Evolutionary conservation across 176 grass and related monocot genomes (phyloP).

Genomic region (Tuctoria greenei): DNA sequence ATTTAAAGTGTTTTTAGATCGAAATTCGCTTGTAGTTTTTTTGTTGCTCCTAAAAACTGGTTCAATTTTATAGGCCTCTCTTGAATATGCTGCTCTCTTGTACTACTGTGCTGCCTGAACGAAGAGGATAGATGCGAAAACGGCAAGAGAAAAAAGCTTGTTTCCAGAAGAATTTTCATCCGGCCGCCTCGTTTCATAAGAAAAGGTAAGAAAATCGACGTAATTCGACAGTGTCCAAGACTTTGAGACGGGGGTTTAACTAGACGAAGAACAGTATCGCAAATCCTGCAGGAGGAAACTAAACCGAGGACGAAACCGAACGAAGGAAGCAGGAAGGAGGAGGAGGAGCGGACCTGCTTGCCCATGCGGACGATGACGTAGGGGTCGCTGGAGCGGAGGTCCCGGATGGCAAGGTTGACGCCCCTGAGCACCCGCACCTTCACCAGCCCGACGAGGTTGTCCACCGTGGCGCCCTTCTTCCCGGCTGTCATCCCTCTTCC

Average conservation of each 20-base stretch:
- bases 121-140: background rate
- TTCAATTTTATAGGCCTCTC: no score
- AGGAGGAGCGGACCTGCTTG: slow-evolving; percentile 42
- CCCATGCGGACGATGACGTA: slow-evolving; percentile 62
- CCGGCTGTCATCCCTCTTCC: background rate
- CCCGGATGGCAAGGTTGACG: slow-evolving; percentile 74
- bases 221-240: background rate
- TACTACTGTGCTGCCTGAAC: background rate
- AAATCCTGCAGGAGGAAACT: background rate
- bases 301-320: background rate
- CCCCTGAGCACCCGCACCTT: slow-evolving; percentile 73
- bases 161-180: background rate
- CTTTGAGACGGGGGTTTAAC: background rate
- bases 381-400: slow-evolving; percentile 69
- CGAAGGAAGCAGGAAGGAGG: no score
- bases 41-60: no score
- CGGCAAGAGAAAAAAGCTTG: background rate
- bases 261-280: background rate
- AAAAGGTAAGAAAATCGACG: background rate
- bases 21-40: no score
- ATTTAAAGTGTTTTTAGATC: no score
- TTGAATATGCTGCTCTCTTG: background rate
- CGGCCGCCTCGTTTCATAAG: background rate
- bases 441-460: slow-evolving; percentile 64
- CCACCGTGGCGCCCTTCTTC: slow-evolving; percentile 31